Base-by-base conservation (phyloP, 1,284 basidiomycete genomes). In the Sporisorium graminicola region DNA sequence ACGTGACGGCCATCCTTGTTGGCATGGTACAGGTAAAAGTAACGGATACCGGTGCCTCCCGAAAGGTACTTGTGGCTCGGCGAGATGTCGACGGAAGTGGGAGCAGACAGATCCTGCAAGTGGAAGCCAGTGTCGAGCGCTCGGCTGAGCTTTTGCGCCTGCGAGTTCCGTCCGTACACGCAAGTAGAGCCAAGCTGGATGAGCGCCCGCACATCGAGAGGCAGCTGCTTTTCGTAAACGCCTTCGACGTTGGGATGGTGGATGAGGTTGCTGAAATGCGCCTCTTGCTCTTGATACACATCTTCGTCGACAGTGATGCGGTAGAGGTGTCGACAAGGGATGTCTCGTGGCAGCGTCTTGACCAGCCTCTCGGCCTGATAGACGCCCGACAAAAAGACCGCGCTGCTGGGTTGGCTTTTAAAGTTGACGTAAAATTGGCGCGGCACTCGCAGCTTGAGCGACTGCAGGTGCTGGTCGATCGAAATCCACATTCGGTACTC, bases 201-300 rank as follows among this genome's bases (percentile, higher is more conserved):
- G 20, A 99, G 86, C 4, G 92, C 94, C 31, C 97, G 92, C 62
- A 93, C 89, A 46, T 92, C 87, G 13, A 97, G 89, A 1, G 97
- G 94, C 13, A 99, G 89, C 89, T 98, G 94, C 42, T 92, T 89
- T 87, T 99, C 97, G 82, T 92, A 99, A 2, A 98, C 93, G 2
- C 94, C 95, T 78, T 98, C 95, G 9, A 98, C 94, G 82, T 94
- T 95, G 0, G 95, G 93, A 81, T 96, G 93, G 85, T 97, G 98
- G 72, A 91, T 93, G 58, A 99, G 89, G 80, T 94, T 91, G 35
- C 94, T 92, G 83, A 98, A 98, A 84, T 97, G 93, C 62, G 93
- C 91, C 79, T 94, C 92, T 29, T 92, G 93, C 47, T 93, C 91
- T 35, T 92, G 88, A 85, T 92, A 99, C 16, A 91, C 87, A 5